These are phyloP conservation scores for Solanum virginianum DNA, from an alignment of 257 asterid genomes.

Conservation along the genomic window DNA sequence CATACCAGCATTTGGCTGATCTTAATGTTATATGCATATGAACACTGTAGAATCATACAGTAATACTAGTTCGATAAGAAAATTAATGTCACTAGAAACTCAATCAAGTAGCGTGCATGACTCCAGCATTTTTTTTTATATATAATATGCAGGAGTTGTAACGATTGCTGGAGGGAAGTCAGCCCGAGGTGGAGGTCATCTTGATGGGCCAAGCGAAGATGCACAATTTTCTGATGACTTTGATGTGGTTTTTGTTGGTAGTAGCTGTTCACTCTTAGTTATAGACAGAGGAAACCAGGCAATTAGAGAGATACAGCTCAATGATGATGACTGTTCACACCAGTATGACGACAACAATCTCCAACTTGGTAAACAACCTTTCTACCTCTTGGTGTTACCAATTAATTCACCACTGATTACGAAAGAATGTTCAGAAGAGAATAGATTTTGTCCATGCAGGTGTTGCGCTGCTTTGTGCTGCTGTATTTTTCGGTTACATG, in stretches of 20 bases:
- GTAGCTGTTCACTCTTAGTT: conserved; percentile 80
- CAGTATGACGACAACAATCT: conserved; percentile 47
- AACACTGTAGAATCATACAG: background rate
- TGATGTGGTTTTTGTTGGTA: conserved; percentile 57
- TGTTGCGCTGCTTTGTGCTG: conserved; percentile 66
- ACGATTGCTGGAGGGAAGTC: conserved; percentile 86
- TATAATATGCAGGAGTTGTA: conserved; percentile 54
- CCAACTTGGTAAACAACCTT: conserved; percentile 36
- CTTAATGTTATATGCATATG: background rate
- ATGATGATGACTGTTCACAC: conserved; percentile 59
- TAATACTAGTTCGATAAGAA: background rate
- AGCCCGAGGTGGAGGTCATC: conserved; percentile 72
- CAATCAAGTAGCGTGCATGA: background rate
- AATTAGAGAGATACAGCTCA: conserved; percentile 83
- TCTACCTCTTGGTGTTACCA: background rate
- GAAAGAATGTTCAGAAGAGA: background rate
- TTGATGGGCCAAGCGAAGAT: conserved; percentile 94
- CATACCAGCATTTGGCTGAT: background rate
- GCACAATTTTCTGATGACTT: conserved; percentile 80
- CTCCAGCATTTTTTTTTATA: background rate
- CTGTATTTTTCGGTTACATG: conserved; percentile 83
- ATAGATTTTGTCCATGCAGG: conserved; percentile 31
- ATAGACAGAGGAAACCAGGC: conserved; percentile 90
- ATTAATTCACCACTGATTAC: background rate
- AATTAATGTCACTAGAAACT: background rate